Base-by-base conservation (phyloP, 441 rosid species). In the Gossypium lobatum region DNA sequence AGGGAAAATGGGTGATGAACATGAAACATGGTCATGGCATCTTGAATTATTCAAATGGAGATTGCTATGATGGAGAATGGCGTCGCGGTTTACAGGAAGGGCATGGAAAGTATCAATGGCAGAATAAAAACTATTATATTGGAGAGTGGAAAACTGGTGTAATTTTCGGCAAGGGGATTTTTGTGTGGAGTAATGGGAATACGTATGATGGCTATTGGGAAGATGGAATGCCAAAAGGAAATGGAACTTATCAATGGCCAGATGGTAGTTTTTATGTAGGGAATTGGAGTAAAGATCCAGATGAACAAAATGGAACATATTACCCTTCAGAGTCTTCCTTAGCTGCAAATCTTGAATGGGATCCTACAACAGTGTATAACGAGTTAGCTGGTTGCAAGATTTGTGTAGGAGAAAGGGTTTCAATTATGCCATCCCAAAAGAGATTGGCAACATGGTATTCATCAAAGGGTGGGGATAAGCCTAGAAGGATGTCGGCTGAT, bases 11-110 rank as follows among this genome's bases (percentile, higher is more conserved):
- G 92, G 80, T 84, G 76, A 88, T 88, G 94, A 88, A 89, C 75
- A 59, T 89, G 67, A 88, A 85, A 79, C 94, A 89, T 64, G 92
- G 94, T 13, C 85, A 88, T 39, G 94, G 94, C 25, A 37, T 77
- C 14, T 85, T 84, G 79, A 76, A 72, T 59, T 88, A 81, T 45
- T 80, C 84, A 0, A 84, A 85, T 37, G 95, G 91, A 16, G 92
- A 88, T 71, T 76, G 57, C 26, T 88, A 88, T 18, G 95, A 88
- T 17, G 95, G 95, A 0, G 91, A 89, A 42, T 89, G 95, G 95
- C 77, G 86, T 1, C 78, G 84, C 0, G 92, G 92, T 2, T 61
- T 82, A 62, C 92, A 88, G 62, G 91, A 86, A 37, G 80, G 92
- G 5, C 84, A 80, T 0, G 95, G 95, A n/a, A 86, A 78, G 68